Evolutionary conservation across 2,329 filamentous ascomycete species (phyloP), one percentile per base, ranked within the genome.

Genomic region (Beauveria varroae): DNA sequence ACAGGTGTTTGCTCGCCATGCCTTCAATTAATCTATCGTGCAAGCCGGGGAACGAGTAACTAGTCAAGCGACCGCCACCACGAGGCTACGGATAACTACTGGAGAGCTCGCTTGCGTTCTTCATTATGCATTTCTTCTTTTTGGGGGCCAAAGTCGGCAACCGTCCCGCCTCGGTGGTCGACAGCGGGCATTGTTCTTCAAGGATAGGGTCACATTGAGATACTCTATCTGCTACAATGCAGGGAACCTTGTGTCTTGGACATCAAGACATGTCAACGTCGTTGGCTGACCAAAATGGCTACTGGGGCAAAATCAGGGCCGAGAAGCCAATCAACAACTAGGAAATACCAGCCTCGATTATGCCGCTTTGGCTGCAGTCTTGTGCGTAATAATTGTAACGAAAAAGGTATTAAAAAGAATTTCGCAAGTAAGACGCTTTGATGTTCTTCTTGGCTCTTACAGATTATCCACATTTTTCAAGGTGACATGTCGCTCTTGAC

Each of bases 401-500:
- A 28, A 16, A 43, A 34, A 40, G 16, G 20, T 10, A 30, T 10
- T 28, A 10, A 10, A 14, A 37, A 16, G 14, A 14, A 37, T 37
- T 16, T 6, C 12, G 34, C 34, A 37, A 16, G 1, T 37, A 16
- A 16, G 34, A 34, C 46, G 44, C 46, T 51, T 58, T 50, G 46
- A 50, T 58, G 22, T 43, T 58, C 41, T 9, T 20, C 18, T 16
- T 26, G 12, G 30, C 30, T 28, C 20, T 50, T 28, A 46, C 44
- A 51, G 18, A 59, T 22, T 41, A 58, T 34, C 47, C 57, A 52
- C 57, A 3, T 51, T 26, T 30, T 37, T 16, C 9, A 16, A 16
- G 43, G 54, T 57, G 54, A 22, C 54, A 37, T 57, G 43, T 43
- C 26, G 30, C 34, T n/a, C 20, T 22, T 57, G 55, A 57, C 55